Percentiles rank a stretch among this genome's conserved stretches.
Conservation (phyloP, 495 filamentous ascomycete genomes). For the Lasiosphaeria miniovina region DNA sequence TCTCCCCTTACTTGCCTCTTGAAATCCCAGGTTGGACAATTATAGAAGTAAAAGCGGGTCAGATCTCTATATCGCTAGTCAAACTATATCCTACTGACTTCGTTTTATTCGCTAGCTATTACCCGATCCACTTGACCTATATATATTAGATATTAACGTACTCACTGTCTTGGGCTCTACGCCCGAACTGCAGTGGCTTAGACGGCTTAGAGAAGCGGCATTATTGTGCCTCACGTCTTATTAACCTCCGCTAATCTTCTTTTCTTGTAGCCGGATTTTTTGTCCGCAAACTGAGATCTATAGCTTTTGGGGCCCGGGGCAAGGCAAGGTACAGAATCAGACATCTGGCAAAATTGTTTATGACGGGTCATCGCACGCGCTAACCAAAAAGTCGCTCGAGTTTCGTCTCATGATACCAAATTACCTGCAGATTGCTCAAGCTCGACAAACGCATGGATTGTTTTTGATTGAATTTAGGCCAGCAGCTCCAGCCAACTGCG, state of each 20-base stretch:
- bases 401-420: too few species aligned
- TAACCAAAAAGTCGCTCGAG: too few species aligned
- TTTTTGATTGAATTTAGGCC: too few species aligned
- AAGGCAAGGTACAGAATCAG: neutral
- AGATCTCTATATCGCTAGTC: neutral
- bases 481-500: too few species aligned
- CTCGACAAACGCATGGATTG: too few species aligned
- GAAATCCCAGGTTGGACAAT: neutral
- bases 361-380: neutral
- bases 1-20: neutral
- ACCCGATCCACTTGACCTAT: neutral
- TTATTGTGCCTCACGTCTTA: neutral
- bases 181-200: neutral
- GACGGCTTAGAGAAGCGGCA: neutral
- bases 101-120: neutral
- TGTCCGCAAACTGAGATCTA: neutral
- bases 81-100: neutral
- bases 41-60: neutral
- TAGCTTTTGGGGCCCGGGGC: neutral
- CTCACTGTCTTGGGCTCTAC: neutral
- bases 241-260: neutral
- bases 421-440: too few species aligned
- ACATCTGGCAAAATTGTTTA: neutral
- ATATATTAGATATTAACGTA: neutral
- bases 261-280: neutral